Conservation (phyloP, 2,329 filamentous ascomycete genomes). For the Arthrobotrys megalospora region DNA sequence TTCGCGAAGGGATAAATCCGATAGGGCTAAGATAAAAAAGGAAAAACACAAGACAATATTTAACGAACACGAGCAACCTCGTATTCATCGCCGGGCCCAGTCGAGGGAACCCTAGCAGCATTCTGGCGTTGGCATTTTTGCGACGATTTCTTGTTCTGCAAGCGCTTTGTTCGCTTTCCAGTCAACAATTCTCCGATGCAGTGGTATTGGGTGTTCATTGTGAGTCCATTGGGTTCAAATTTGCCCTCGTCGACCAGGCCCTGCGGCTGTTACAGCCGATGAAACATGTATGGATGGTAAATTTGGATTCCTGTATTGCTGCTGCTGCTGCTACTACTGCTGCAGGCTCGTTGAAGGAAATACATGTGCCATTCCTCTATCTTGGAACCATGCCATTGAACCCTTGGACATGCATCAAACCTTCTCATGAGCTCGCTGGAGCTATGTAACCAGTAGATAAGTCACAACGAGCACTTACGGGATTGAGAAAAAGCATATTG, state of each 20-base stretch:
- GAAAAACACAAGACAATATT: conserved; percentile 31
- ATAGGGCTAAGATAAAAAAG: conserved; percentile 40
- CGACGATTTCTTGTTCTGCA: conserved; percentile 51
- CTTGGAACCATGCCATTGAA: conserved; percentile 9
- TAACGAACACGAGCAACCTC: conserved; percentile 33
- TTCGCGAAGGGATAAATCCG: not conserved
- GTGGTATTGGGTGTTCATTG: conserved; percentile 44
- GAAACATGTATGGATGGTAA: conserved; percentile 46
- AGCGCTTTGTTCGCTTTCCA: conserved; percentile 58
- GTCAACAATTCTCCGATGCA: conserved; percentile 50
- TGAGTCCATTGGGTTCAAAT: conserved; percentile 28
- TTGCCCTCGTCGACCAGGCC: conserved; percentile 38
- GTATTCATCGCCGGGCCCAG: conserved; percentile 34
- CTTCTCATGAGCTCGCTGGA: conserved; percentile 26
- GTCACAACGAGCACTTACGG: not conserved
- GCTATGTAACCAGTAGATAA: conserved; percentile 30
- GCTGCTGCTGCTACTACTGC: not conserved
- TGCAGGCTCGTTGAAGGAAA: conserved; percentile 14
- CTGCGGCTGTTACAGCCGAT: conserved; percentile 58
- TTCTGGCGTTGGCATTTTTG: conserved; percentile 10
- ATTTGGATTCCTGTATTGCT: conserved; percentile 22
- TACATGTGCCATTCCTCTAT: conserved; percentile 3
- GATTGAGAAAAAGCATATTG: conserved; percentile 25
- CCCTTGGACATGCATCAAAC: conserved; percentile 13
- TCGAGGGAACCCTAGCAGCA: conserved; percentile 3